Evolutionary conservation across 768 basidiomycete genomes (phyloP).

Genomic region (Leccinum olivaceopallidum): DNA sequence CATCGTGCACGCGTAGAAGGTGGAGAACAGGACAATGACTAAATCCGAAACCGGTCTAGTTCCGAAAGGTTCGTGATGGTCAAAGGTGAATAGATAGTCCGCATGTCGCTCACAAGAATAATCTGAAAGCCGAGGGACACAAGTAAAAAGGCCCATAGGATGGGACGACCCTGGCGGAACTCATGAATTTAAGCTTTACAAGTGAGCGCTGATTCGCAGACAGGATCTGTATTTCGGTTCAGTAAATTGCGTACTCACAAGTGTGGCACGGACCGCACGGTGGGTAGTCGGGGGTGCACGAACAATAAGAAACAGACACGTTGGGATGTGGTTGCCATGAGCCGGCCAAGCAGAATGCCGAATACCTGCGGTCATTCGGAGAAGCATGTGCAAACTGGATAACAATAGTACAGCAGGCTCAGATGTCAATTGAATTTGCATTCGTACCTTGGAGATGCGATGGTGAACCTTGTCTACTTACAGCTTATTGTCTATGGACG

Average conservation of each 20-base stretch:
- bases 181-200: conserved; percentile 20
- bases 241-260: conserved; percentile 17
- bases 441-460: conserved; percentile 31
- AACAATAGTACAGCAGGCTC: conserved; percentile 22
- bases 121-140: conserved; percentile 3
- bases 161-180: conserved; percentile 14
- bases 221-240: conserved; percentile 5
- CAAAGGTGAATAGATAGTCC: conserved; percentile 21
- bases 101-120: conserved; percentile 17
- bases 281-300: conserved; percentile 4
- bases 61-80: conserved; percentile 22
- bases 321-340: conserved; percentile 21
- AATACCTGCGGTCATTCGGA: background rate
- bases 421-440: conserved; percentile 16
- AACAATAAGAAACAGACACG: conserved; percentile 30
- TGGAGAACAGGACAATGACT: conserved; percentile 32
- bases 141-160: conserved; percentile 15
- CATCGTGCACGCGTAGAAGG: conserved; percentile 17
- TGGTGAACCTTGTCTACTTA: conserved; percentile 27
- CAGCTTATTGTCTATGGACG: conserved; percentile 25
- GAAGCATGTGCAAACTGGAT: conserved; percentile 9
- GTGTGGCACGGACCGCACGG: background rate
- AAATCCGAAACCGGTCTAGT: conserved; percentile 40
- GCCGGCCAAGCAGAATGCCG: conserved; percentile 7
- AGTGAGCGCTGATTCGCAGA: conserved; percentile 7